Conservation (phyloP, 2,329 filamentous ascomycete genomes). For the Coleophoma cylindrospora region DNA sequence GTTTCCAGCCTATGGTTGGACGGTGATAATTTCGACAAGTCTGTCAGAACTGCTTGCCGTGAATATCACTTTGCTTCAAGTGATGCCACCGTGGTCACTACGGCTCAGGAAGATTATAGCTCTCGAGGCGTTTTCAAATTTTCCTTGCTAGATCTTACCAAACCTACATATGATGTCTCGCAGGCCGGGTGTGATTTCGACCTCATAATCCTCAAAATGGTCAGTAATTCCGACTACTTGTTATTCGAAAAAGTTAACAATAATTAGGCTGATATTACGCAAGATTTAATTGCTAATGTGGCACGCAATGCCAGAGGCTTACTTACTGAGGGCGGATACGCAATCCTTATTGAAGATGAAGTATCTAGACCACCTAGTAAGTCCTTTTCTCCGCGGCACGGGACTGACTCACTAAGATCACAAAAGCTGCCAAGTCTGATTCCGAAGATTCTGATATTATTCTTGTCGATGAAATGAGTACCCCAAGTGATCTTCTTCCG, state of each 20-base stretch:
- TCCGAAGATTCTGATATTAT: background rate
- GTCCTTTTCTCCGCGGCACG: background rate
- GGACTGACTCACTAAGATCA: background rate
- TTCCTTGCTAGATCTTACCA: constrained; percentile 2
- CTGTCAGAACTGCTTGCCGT: constrained; percentile 8
- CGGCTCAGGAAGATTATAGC: constrained; percentile 3
- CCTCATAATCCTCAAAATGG: constrained; percentile 2
- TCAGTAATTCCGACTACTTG: background rate
- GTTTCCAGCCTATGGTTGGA: constrained; percentile 22
- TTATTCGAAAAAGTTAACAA: too few species aligned
- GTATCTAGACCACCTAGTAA: background rate
- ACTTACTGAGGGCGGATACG: background rate
- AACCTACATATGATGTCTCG: background rate
- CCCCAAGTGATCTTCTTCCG: background rate
- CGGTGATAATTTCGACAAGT: background rate
- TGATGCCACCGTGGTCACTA: constrained; percentile 5
- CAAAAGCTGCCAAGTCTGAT: background rate
- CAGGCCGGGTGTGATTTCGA: constrained; percentile 1
- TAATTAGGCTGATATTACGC: background rate
- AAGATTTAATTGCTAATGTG: background rate
- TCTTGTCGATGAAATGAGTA: background rate
- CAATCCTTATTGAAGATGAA: background rate
- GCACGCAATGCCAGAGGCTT: background rate
- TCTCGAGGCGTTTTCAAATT: background rate
- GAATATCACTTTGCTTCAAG: constrained; percentile 8